phyloP scores from a whole-genome alignment of 2,329 filamentous ascomycete genomes.

The Ilyonectria robusta region DNA sequence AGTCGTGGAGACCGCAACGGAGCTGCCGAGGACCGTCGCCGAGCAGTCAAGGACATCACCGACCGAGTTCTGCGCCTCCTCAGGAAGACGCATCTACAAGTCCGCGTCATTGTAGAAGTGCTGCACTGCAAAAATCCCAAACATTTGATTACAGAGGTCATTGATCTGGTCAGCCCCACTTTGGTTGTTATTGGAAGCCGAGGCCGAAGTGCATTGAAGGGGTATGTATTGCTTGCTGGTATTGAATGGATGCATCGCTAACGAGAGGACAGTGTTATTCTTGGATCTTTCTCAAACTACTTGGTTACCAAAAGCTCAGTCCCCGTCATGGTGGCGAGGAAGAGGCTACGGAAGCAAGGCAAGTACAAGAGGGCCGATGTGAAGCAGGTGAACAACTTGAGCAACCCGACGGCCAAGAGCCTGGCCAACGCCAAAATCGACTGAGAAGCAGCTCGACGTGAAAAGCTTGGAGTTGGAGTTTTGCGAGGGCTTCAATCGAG shows the following conservation, averaged over 20 bases:
- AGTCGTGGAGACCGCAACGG: constrained; percentile 67
- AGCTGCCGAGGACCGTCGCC: constrained; percentile 83
- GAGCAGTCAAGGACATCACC: constrained; percentile 87
- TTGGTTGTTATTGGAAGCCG: constrained; percentile 93
- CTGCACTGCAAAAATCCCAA: constrained; percentile 98
- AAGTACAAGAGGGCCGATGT: constrained; percentile 80
- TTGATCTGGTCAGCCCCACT: constrained; percentile 92
- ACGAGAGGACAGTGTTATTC: constrained; percentile 78
- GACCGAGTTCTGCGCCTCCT: constrained; percentile 87
- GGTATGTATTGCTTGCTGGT: constrained; percentile 68
- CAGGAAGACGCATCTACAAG: constrained; percentile 92
- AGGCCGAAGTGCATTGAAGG: constrained; percentile 92
- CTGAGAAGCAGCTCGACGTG: constrained; percentile 54
- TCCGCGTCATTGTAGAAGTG: constrained; percentile 94
- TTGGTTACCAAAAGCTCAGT: constrained; percentile 96
- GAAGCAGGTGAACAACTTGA: constrained; percentile 86
- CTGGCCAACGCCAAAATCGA: constrained; percentile 84
- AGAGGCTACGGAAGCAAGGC: constrained; percentile 88
- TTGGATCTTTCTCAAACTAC: constrained; percentile 98
- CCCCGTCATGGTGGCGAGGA: constrained; percentile 97
- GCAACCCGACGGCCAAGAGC: constrained; percentile 75
- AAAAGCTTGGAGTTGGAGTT: background rate
- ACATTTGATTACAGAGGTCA: constrained; percentile 96
- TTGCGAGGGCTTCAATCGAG: background rate
- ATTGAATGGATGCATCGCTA: constrained; percentile 41